Evolutionary conservation across 1,284 basidiomycete genomes (phyloP), one percentile per base, ranked within the genome.

Genomic region (Trichosporon sp.): DNA sequence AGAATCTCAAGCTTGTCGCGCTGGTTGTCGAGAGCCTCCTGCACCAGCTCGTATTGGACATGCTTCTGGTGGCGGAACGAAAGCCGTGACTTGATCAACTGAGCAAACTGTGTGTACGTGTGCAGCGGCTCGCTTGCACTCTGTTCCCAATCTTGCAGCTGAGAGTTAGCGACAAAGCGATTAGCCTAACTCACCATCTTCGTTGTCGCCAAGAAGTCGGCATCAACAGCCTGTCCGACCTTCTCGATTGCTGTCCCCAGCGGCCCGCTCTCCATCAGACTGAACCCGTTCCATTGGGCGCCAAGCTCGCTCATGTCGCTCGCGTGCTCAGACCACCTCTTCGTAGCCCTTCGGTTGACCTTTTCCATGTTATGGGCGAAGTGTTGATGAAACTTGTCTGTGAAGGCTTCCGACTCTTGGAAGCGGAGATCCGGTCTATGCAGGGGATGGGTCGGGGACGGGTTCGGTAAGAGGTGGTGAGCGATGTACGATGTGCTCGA

Each of bases 11-110:
- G 86, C 76, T 91, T 89, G 78, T 93, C 92, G 70, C 91, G 90
- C 84, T 96, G 98, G 12, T 87, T 87, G 75, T 96, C 95, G 21
- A 99, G 86, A 37, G 88, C 88, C 79, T 98, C 96, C 81, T 96
- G 92, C 0, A 96, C 96, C 87, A 97, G 91, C 85, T 99, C 97
- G 79, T 92, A 96, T 82, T 99, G 97, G 10, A 96, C 92, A 77
- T 99, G 96, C 85, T 99, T 99, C 84, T 96, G 93, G 83, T 99
- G 97, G 38, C 97, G 91, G 85, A 97, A 99, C 0, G 90, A 90
- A 66, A 99, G 89, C 26, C 98, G 86, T 79, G 92, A 92, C 86
- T 94, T 96, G 85, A 99, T 97, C 77, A 98, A 95, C 11, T 88
- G 87, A 7, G 93, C 94, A 80, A 98, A 99, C 83, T 99, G 96